A percentile compares a stretch with the other conserved stretches of the same genome.
These are phyloP conservation scores for Alternaria sp. DNA, from an alignment of 2,329 filamentous ascomycete species.

Conservation along the genomic window DNA sequence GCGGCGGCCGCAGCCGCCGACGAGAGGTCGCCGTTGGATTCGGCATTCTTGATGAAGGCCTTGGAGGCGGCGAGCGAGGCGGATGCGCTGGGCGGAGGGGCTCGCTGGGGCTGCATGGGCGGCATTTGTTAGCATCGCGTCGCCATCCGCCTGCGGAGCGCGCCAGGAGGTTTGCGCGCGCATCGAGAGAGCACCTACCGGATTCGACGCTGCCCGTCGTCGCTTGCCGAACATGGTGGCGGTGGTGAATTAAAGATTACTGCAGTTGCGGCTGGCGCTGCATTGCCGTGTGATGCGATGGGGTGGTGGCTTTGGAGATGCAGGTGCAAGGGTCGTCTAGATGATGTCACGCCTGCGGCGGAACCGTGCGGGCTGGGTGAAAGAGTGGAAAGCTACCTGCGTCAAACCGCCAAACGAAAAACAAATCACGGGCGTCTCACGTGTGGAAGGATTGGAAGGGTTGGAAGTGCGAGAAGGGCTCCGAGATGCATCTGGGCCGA, in stretches of 20 bases:
- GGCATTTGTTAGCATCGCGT: constrained; percentile 26
- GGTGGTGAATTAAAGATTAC: constrained; percentile 29
- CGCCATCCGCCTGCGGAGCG: not conserved
- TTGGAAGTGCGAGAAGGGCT: not conserved
- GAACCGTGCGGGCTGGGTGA: constrained; percentile 12
- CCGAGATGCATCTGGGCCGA: constrained; percentile 4
- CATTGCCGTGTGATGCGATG: constrained; percentile 25
- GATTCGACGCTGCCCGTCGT: constrained; percentile 41
- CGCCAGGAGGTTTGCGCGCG: constrained; percentile 4
- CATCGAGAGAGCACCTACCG: constrained; percentile 32
- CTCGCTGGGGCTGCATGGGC: constrained; percentile 40
- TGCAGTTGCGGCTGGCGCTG: constrained; percentile 26
- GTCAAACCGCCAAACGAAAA: not conserved
- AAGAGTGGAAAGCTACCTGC: constrained; percentile 6
- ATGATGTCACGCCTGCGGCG: constrained; percentile 27
- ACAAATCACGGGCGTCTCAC: not conserved
- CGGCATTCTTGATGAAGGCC: constrained; percentile 75
- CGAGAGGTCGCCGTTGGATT: constrained; percentile 72
- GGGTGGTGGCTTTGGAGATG: constrained; percentile 7
- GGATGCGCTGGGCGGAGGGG: constrained; percentile 66
- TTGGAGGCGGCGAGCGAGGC: constrained; percentile 81
- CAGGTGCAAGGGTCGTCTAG: constrained; percentile 13
- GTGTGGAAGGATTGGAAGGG: not conserved
- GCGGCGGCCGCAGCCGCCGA: constrained; percentile 87
- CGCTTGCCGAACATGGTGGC: constrained; percentile 43